These are phyloP conservation scores for Trametes maxima DNA, from an alignment of 768 basidiomycete genomes.

Conservation along the genomic window DNA sequence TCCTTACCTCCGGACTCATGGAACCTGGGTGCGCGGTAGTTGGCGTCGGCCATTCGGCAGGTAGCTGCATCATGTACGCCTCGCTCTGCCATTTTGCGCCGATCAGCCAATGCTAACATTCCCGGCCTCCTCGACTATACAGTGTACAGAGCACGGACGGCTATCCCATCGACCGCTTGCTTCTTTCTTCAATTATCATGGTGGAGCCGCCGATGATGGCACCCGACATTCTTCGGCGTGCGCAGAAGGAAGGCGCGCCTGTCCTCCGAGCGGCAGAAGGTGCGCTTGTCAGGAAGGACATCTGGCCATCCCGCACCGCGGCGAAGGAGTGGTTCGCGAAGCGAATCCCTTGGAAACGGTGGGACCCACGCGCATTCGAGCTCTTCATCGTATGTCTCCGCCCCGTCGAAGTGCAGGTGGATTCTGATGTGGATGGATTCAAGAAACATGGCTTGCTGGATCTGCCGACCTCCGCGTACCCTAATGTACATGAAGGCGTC, in stretches of 20 bases:
- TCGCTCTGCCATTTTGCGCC: neutral
- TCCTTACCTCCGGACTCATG: neutral
- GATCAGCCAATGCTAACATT: neutral
- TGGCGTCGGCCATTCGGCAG: neutral
- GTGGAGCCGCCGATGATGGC: slow-evolving; percentile 17
- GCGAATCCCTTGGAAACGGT: slow-evolving; percentile 13
- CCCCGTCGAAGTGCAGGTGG: neutral
- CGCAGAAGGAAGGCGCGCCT: neutral
- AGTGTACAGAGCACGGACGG: neutral
- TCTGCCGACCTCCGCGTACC: slow-evolving; percentile 27
- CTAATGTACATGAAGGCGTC: slow-evolving; percentile 25
- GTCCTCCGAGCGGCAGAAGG: neutral
- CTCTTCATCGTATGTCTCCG: slow-evolving; percentile 4
- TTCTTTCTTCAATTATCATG: slow-evolving; percentile 1
- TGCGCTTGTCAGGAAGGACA: slow-evolving; percentile 1
- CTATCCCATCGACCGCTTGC: neutral
- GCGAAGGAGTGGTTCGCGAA: slow-evolving; percentile 6
- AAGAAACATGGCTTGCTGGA: slow-evolving; percentile 19
- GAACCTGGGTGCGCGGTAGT: neutral
- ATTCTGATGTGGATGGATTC: neutral
- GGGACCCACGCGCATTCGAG: slow-evolving; percentile 10
- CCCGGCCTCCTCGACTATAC: neutral
- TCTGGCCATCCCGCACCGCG: slow-evolving; percentile 15
- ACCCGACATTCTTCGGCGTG: neutral
- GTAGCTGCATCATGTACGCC: slow-evolving; percentile 1